Percentiles rank a stretch among this genome's conserved stretches.
Evolutionary conservation across 139 green algal species (phyloP).

Genomic region (Microglena sp.): DNA sequence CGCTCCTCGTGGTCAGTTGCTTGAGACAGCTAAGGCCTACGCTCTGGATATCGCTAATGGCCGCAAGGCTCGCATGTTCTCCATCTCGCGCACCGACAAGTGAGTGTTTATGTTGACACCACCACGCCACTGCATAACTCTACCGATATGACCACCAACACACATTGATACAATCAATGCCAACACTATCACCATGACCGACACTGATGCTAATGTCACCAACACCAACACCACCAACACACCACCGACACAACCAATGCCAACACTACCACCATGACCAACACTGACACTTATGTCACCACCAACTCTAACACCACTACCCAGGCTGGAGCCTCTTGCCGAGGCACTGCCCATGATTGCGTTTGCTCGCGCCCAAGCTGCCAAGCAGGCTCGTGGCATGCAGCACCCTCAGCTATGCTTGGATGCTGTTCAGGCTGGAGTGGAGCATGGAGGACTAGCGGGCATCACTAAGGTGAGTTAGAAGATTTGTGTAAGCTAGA

Average conservation of each 20-base stretch:
- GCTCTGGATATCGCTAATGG: constrained; percentile 79
- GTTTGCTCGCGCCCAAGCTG: constrained; percentile 57
- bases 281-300: background rate
- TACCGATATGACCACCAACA: no score
- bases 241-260: no score
- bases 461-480: constrained; percentile 63
- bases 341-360: constrained; percentile 73
- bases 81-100: constrained; percentile 38
- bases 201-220: no score
- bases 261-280: background rate
- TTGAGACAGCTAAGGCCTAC: background rate
- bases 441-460: constrained; percentile 65
- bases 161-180: no score
- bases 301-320: constrained; percentile 18
- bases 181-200: no score
- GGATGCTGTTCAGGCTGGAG: constrained; percentile 68
- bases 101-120: no score
- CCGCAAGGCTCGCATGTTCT: constrained; percentile 28
- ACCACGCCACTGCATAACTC: no score
- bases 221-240: no score
- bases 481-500: background rate
- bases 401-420: constrained; percentile 87
- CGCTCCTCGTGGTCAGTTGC: constrained; percentile 33
- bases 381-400: constrained; percentile 56
- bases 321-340: constrained; percentile 64